Evolutionary conservation across 148 eudicot species (phyloP).

Genomic region (Gaultheria prostrata): DNA sequence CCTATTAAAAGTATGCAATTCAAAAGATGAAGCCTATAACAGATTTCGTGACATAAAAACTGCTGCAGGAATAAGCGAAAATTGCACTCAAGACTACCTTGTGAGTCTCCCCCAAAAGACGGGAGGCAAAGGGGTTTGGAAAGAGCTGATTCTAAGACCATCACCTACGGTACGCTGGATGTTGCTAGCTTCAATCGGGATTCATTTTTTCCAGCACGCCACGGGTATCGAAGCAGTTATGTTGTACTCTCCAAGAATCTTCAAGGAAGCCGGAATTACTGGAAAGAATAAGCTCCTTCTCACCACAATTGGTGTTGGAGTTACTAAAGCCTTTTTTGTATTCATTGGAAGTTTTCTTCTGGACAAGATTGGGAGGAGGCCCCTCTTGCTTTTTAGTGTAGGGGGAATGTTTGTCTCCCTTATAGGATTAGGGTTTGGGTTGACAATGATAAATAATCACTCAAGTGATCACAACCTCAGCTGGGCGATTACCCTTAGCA

Average conservation of each 20-base stretch:
- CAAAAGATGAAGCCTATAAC: constrained; percentile 48
- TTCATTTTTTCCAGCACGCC: constrained; percentile 85
- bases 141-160: constrained; percentile 49
- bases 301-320: constrained; percentile 60
- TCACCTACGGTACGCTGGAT: constrained; percentile 49
- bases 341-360: constrained; percentile 35
- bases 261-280: constrained; percentile 58
- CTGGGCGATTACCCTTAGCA: constrained; percentile 56
- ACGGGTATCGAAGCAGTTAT: constrained; percentile 74
- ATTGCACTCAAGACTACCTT: constrained; percentile 19
- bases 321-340: constrained; percentile 42
- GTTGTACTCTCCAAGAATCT: constrained; percentile 66
- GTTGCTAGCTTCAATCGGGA: constrained; percentile 55
- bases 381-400: constrained; percentile 45
- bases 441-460: constrained; percentile 36
- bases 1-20: constrained; percentile 34
- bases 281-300: constrained; percentile 39
- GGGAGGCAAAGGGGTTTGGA: constrained; percentile 39
- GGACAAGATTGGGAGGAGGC: constrained; percentile 65
- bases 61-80: constrained; percentile 27
- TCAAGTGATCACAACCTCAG: constrained; percentile 19
- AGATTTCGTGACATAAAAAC: constrained; percentile 38
- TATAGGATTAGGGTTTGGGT: constrained; percentile 33
- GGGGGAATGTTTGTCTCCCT: constrained; percentile 44
- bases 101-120: constrained; percentile 2